Conservation (phyloP, 192 early-diverging fungal genomes). For the Coemansia pectinata region DNA sequence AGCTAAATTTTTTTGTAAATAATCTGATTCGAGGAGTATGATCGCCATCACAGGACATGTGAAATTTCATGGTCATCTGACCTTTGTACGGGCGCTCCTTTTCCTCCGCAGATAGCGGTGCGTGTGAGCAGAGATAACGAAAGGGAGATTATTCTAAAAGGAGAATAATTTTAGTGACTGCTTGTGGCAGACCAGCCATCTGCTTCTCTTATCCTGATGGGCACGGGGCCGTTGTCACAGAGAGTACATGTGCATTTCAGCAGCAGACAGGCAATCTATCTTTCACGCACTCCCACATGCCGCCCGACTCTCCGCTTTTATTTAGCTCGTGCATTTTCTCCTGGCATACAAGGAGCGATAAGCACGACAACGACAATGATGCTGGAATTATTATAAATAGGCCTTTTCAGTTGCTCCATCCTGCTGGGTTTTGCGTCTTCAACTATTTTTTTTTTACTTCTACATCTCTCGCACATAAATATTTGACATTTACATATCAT, state of each 20-base stretch:
- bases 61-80: background rate
- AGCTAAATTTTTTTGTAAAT: background rate
- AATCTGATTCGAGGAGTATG: background rate
- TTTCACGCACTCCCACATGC: slow-evolving; percentile 5
- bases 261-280: background rate
- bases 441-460: background rate
- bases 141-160: too few relatives aligned
- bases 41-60: background rate
- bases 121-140: too few relatives aligned
- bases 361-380: background rate
- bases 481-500: background rate
- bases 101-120: background rate
- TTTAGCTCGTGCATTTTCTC: background rate
- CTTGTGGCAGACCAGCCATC: background rate
- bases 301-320: background rate
- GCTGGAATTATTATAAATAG: background rate
- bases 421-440: background rate
- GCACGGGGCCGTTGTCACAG: slow-evolving; percentile 1
- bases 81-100: background rate
- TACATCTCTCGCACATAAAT: background rate
- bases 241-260: slow-evolving; percentile 4
- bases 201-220: background rate
- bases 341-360: background rate
- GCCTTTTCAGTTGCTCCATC: background rate
- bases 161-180: background rate